Evolutionary conservation across 306 rosid species (phyloP), one percentile per base, ranked within the genome.

Genomic region (Macrotyloma uniflorum): DNA sequence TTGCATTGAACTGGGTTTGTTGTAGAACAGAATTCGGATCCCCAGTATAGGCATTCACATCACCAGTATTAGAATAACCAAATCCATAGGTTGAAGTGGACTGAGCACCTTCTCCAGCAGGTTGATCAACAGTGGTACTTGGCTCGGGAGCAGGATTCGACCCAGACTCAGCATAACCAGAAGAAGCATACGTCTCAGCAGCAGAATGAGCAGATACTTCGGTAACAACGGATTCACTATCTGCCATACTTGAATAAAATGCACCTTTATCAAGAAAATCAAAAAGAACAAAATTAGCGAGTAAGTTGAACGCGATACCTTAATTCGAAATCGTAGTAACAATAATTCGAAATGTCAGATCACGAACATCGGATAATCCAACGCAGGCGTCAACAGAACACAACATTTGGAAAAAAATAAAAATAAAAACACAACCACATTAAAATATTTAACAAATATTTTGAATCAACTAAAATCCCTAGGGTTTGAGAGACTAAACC

Each of bases 171-270:
- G 84, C 85, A 68, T 80, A 83, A 76, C 85, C 97, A 26, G 83
- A 58, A 8, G 90, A 42, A 66, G 82, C 80, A 77, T 85, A 89
- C 2, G 78, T 78, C 36, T 74, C 82, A 50, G 80, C 84, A 20
- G 78, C 47, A 2, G 47, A 42, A 42, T 42, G 47, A 3, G 15
- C 82, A 80, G 93, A 74, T 67, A 88, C 55, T 82, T 92, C 90
- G 8, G 93, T 82, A 73, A 79, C 84, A 38, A 86, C 88, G 22
- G 91, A 57, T 84, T 95, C 98, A 22, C 89, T 91, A 70, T 91
- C 96, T 50, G 88, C 97, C 98, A 92, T 89, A 6, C 79, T 83
- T 19, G 33, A 69, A 83, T 16, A 13, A 43, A 36, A 28, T 64
- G 13, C 40, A 61, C 72, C 73, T 84, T 62, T 70, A 43, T 61